These are phyloP conservation scores for Aspergillus sp. DNA, from an alignment of 2,329 filamentous ascomycete genomes.

Conservation along the genomic window DNA sequence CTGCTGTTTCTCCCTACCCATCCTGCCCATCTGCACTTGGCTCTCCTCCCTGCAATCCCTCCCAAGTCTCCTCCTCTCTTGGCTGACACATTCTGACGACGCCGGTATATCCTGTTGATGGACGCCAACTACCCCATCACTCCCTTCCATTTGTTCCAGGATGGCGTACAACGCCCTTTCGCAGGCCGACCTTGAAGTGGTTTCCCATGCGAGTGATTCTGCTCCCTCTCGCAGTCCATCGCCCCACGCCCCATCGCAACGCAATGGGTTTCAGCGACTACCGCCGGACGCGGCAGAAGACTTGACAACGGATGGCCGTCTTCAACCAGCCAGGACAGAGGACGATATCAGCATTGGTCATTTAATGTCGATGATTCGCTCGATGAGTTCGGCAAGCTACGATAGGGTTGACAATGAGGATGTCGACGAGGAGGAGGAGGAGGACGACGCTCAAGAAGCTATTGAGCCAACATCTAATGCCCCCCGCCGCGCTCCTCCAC, in stretches of 20 bases:
- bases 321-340: constrained; percentile 21
- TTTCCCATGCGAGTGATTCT: constrained; percentile 28
- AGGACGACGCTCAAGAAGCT: constrained; percentile 40
- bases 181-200: constrained; percentile 33
- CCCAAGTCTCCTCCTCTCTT: too few relatives aligned
- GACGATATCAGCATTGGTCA: constrained; percentile 17
- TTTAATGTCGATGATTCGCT: constrained; percentile 30
- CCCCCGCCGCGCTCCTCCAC: constrained; percentile 21
- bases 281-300: constrained; percentile 22
- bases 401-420: constrained; percentile 32
- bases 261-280: constrained; percentile 21
- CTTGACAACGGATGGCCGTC: constrained; percentile 19
- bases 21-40: too few relatives aligned
- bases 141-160: constrained; percentile 6
- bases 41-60: too few relatives aligned
- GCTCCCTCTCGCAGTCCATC: constrained; percentile 27
- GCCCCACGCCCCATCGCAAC: constrained; percentile 12
- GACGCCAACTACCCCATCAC: background rate
- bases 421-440: constrained; percentile 15
- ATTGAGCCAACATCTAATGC: constrained; percentile 16
- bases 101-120: too few relatives aligned
- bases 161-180: constrained; percentile 40
- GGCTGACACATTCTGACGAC: too few relatives aligned
- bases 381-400: constrained; percentile 34
- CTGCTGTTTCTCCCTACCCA: too few relatives aligned